These are phyloP conservation scores for Phyllosticta citriasiana DNA, from an alignment of 2,329 filamentous ascomycete species.

Conservation along the genomic window DNA sequence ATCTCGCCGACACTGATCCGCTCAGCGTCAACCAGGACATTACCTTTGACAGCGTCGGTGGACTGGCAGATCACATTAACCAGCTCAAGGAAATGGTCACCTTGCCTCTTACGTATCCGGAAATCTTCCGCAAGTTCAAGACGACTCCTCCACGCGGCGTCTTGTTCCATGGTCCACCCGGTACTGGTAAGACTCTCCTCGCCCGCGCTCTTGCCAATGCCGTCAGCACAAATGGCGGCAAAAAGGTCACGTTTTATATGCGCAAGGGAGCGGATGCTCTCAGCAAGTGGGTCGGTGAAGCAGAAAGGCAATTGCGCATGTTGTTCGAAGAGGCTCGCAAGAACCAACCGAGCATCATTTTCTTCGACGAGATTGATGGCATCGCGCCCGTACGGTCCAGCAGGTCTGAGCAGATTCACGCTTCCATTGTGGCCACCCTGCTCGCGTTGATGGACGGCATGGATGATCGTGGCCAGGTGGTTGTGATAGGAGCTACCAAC, in stretches of 20 bases:
- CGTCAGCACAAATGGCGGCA: slow-evolving; percentile 67
- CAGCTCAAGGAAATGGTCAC: slow-evolving; percentile 99
- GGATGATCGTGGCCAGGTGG: slow-evolving; percentile 96
- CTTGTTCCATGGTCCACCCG: slow-evolving; percentile 90
- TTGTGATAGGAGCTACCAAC: slow-evolving; percentile 98
- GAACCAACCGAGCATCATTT: slow-evolving; percentile 97
- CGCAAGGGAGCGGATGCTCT: slow-evolving; percentile 94
- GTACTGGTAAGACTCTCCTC: slow-evolving; percentile 95
- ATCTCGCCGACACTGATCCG: slow-evolving; percentile 86
- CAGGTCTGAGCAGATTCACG: slow-evolving; percentile 98
- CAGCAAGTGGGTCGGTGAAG: slow-evolving; percentile 98
- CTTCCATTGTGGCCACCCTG: slow-evolving; percentile 92
- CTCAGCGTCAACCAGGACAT: slow-evolving; percentile 87
- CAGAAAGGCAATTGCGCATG: slow-evolving; percentile 84
- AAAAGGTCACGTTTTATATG: slow-evolving; percentile 99
- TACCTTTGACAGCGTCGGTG: slow-evolving; percentile 89
- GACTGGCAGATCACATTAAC: slow-evolving; percentile 86
- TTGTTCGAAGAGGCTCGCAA: slow-evolving; percentile 93
- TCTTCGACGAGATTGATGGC: slow-evolving; percentile 98
- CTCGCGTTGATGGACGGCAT: slow-evolving; percentile 94
- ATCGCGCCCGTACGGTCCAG: slow-evolving; percentile 91
- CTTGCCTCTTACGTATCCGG: slow-evolving; percentile 84
- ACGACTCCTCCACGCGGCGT: slow-evolving; percentile 92
- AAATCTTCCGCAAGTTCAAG: slow-evolving; percentile 83
- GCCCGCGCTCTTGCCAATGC: slow-evolving; percentile 87